Evolutionary conservation across 352 stramenopile species (phyloP).

Genomic region (Globisporangium nunn): DNA sequence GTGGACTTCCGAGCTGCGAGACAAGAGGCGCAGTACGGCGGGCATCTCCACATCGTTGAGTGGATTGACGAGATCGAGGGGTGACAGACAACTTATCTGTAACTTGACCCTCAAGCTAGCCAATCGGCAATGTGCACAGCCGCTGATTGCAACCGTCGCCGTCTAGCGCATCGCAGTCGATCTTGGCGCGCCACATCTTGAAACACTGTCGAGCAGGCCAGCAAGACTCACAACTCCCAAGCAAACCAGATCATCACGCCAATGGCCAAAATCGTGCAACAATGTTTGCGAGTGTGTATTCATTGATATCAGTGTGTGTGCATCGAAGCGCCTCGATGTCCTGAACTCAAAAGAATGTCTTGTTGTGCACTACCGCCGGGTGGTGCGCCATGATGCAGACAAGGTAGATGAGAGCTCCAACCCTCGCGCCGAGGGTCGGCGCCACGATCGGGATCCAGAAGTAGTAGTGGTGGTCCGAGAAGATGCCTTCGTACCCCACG

Average conservation of each 20-base stretch:
- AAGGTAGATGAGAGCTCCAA: constrained; percentile 22
- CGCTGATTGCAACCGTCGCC: no score
- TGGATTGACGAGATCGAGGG: not conserved
- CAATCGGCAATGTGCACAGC: no score
- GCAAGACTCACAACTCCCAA: not conserved
- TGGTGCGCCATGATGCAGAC: constrained; percentile 28
- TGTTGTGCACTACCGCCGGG: constrained; percentile 14
- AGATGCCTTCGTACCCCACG: constrained; percentile 20
- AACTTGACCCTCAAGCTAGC: no score
- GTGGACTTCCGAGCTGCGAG: not conserved
- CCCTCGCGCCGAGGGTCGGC: constrained; percentile 17
- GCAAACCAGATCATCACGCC: not conserved
- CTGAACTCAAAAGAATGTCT: constrained; percentile 19
- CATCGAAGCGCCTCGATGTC: not conserved
- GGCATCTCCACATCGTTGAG: constrained; percentile 5
- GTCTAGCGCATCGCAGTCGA: no score
- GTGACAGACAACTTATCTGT: not conserved
- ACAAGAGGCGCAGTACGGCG: not conserved
- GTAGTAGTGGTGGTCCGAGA: constrained; percentile 20
- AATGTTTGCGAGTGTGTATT: not conserved
- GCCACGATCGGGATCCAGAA: constrained; percentile 36
- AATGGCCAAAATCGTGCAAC: not conserved
- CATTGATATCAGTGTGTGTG: not conserved
- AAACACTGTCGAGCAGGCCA: no score
- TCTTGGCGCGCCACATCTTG: no score